phyloP scores from a whole-genome alignment of 2,329 filamentous ascomycete genomes.

The Elsinoe fawcettii region DNA sequence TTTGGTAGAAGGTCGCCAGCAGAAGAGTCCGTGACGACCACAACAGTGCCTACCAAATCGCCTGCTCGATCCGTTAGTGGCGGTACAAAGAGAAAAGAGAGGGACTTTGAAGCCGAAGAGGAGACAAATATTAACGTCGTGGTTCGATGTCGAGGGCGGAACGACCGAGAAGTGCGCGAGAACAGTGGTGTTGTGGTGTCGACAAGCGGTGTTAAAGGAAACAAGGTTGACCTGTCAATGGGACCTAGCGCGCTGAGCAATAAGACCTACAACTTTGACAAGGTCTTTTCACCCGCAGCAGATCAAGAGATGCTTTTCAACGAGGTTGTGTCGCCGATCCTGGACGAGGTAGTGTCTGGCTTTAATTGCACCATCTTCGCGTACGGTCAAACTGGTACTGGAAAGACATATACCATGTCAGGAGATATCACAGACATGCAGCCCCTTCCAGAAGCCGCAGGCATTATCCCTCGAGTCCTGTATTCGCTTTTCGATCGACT shows the following conservation, averaged over 20 bases:
- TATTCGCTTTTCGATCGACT: constrained; percentile 82
- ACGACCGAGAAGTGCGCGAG: constrained; percentile 83
- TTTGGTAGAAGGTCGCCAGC: constrained; percentile 58
- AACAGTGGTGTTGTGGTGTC: constrained; percentile 89
- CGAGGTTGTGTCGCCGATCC: constrained; percentile 84
- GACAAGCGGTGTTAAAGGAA: constrained; percentile 82
- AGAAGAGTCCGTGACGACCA: constrained; percentile 56
- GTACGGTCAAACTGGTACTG: constrained; percentile 95
- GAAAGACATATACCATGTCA: constrained; percentile 99
- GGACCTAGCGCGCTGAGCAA: constrained; percentile 87
- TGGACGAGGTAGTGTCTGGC: constrained; percentile 74
- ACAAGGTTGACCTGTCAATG: constrained; percentile 79
- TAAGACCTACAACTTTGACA: constrained; percentile 94
- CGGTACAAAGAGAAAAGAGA: constrained; percentile 72
- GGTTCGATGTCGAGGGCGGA: constrained; percentile 86
- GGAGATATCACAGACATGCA: constrained; percentile 92
- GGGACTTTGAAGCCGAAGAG: constrained; percentile 63
- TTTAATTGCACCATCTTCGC: constrained; percentile 99
- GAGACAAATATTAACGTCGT: constrained; percentile 98
- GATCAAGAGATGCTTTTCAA: constrained; percentile 93
- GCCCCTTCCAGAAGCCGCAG: constrained; percentile 80
- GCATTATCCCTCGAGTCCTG: constrained; percentile 87
- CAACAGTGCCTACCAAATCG: constrained; percentile 34
- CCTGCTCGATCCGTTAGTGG: constrained; percentile 41
- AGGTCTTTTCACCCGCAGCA: constrained; percentile 89